Evolutionary conservation across 768 basidiomycete genomes (phyloP).

Genomic region (Trametes coccinea): DNA sequence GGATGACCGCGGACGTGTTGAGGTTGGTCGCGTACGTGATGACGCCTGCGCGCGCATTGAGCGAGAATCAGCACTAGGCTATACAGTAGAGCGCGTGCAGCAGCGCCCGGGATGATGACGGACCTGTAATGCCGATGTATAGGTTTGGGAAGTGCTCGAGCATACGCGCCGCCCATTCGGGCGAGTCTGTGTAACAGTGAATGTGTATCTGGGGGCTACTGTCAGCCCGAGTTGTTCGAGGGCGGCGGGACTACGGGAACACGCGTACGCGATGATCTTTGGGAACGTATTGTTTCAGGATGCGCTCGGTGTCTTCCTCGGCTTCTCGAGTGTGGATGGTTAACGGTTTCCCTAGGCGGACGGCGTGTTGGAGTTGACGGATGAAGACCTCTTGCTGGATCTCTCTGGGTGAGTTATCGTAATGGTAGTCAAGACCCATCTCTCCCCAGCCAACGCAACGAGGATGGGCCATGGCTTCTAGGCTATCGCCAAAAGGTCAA

Average conservation of each 20-base stretch:
- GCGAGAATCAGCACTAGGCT: background rate
- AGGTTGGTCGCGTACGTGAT: conserved; percentile 76
- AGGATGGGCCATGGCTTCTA: conserved; percentile 77
- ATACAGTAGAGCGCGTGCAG: no score
- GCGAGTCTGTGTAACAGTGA: conserved; percentile 86
- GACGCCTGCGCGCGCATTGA: conserved; percentile 51
- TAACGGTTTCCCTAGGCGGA: conserved; percentile 70
- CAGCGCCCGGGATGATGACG: background rate
- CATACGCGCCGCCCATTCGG: conserved; percentile 68
- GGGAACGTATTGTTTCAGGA: conserved; percentile 77
- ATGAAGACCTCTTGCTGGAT: conserved; percentile 66
- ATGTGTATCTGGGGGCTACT: conserved; percentile 64
- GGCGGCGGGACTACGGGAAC: background rate
- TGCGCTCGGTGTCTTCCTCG: conserved; percentile 76
- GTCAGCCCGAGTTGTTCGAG: background rate
- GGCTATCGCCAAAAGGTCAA: conserved; percentile 36
- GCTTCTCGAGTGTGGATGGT: conserved; percentile 89
- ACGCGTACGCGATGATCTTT: conserved; percentile 58
- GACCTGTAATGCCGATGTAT: conserved; percentile 80
- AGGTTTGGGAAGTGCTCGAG: conserved; percentile 79
- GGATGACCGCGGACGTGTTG: conserved; percentile 70
- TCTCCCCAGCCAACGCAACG: conserved; percentile 89
- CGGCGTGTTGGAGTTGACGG: conserved; percentile 68
- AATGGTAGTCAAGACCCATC: conserved; percentile 86
- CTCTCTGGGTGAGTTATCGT: conserved; percentile 72